These are phyloP conservation scores for Liriodendron chinense DNA, from an alignment of 164 flowering plant genomes.

Conservation along the genomic window DNA sequence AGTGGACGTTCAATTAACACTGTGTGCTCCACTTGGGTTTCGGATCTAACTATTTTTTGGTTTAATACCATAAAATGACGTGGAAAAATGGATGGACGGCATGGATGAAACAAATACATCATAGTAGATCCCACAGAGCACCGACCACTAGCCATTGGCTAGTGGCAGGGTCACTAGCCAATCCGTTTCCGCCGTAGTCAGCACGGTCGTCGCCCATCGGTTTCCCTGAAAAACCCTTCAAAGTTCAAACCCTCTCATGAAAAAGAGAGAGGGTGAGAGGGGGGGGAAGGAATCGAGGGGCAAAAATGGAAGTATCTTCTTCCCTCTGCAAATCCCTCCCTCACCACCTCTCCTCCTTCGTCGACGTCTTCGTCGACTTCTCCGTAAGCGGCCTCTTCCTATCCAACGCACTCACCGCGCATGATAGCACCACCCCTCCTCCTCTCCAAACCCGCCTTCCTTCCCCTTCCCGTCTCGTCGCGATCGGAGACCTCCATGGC, in stretches of 20 bases:
- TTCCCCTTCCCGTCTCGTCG: conserved; percentile 64
- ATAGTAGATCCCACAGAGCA: too few species aligned
- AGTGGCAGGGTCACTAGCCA: too few species aligned
- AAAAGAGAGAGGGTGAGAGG: not conserved
- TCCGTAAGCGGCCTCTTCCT: conserved; percentile 52
- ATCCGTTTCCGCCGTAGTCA: too few species aligned
- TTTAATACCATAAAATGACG: too few species aligned
- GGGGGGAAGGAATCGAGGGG: not conserved
- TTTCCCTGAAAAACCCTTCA: too few species aligned
- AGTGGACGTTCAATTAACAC: too few species aligned
- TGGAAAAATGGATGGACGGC: too few species aligned
- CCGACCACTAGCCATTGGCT: too few species aligned
- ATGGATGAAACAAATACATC: too few species aligned
- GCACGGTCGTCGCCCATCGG: too few species aligned
- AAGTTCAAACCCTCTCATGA: not conserved
- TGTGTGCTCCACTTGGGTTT: too few species aligned
- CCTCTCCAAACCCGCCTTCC: conserved; percentile 46
- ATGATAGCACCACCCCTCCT: not conserved
- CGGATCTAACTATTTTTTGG: too few species aligned
- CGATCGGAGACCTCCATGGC: conserved; percentile 94
- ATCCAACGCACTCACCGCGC: conserved; percentile 13
- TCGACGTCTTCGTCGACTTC: conserved; percentile 73
- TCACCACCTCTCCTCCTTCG: conserved; percentile 46
- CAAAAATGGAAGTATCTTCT: not conserved
- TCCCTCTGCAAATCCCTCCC: conserved; percentile 39